Evolutionary conservation across 148 eudicot species (phyloP).

Genomic region (Dianthus caryophyllus): DNA sequence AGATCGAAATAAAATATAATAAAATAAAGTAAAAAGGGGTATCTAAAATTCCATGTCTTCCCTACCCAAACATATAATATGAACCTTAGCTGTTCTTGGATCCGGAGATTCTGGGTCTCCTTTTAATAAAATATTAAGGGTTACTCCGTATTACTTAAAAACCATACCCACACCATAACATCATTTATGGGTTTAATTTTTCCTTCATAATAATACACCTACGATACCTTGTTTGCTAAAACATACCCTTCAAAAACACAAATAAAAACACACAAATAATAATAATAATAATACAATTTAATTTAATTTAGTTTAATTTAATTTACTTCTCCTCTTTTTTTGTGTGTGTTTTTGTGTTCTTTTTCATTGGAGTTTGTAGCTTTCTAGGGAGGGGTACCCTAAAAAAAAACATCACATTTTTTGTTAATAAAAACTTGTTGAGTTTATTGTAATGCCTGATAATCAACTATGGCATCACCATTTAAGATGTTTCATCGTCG

Average conservation of each 20-base stretch:
- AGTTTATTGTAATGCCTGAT: conserved; percentile 59
- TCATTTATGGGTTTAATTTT: conserved; percentile 19
- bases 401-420: neutral
- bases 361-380: conserved; percentile 60
- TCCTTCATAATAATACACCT: conserved; percentile 16
- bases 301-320: conserved; percentile 12
- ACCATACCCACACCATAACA: conserved; percentile 11
- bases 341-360: conserved; percentile 31
- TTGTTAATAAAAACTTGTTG: neutral
- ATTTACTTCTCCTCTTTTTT: conserved; percentile 23
- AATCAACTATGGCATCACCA: conserved; percentile 41
- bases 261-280: conserved; percentile 13
- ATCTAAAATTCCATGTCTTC: conserved; percentile 37
- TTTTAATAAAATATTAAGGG: conserved; percentile 20
- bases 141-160: conserved; percentile 7
- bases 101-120: conserved; percentile 63
- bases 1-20: conserved; percentile 32
- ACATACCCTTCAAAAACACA: conserved; percentile 15
- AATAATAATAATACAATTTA: conserved; percentile 8
- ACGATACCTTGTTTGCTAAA: conserved; percentile 7
- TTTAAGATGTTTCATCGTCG: conserved; percentile 15
- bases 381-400: conserved; percentile 25
- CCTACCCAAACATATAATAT: conserved; percentile 32
- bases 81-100: conserved; percentile 90
- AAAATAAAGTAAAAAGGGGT: conserved; percentile 19